Percentiles rank a stretch among this genome's conserved stretches.
These are phyloP conservation scores for Colletotrichum echinochloae DNA, from an alignment of 2,329 filamentous ascomycete species.

Conservation along the genomic window DNA sequence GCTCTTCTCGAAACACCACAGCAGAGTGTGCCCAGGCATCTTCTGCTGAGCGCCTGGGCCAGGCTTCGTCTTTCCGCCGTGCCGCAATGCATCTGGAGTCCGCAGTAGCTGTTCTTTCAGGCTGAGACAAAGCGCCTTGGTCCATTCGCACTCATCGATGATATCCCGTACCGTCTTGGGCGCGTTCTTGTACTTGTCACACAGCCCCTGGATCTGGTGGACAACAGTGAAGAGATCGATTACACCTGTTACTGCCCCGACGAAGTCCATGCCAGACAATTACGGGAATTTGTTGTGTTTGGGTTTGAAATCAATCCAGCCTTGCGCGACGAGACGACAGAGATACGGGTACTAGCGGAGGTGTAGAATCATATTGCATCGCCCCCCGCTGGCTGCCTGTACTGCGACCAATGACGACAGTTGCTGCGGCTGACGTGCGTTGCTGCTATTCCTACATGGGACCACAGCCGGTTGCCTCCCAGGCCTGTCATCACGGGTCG, in stretches of 20 bases:
- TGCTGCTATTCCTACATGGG: neutral
- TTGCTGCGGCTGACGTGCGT: conserved; percentile 16
- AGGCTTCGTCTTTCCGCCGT: neutral
- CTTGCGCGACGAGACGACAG: neutral
- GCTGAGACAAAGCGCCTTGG: neutral
- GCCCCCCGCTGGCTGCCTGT: conserved; percentile 1
- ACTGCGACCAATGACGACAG: neutral
- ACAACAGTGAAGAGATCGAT: conserved; percentile 22
- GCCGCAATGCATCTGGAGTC: neutral
- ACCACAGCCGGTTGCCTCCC: neutral
- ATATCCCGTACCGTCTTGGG: conserved; percentile 17
- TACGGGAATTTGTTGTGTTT: too few species aligned
- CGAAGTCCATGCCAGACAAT: conserved; percentile 13
- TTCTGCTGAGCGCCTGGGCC: neutral
- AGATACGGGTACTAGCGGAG: neutral
- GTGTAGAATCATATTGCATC: neutral
- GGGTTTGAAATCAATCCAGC: neutral
- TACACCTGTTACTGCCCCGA: conserved; percentile 4
- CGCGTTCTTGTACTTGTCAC: conserved; percentile 24
- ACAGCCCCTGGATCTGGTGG: conserved; percentile 4
- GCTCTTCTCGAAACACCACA: neutral
- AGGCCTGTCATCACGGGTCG: neutral
- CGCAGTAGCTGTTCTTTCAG: conserved; percentile 7
- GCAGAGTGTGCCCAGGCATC: neutral
- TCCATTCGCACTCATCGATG: conserved; percentile 13